Evolutionary conservation across 495 filamentous ascomycete species (phyloP).

Genomic region (Penicillium manginii): DNA sequence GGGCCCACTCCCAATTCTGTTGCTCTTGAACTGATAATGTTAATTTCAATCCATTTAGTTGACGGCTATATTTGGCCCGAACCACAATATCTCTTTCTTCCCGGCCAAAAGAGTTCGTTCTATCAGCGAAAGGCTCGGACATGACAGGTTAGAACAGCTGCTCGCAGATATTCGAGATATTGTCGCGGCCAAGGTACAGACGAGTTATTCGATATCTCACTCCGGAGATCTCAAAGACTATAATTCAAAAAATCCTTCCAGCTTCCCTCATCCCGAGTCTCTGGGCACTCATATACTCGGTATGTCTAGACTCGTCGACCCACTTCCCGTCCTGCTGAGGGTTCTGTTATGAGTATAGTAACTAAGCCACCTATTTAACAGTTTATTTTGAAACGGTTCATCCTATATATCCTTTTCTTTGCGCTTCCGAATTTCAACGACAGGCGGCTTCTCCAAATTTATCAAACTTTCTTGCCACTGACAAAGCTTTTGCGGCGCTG

Average conservation of each 20-base stretch:
- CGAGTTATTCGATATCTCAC: not conserved
- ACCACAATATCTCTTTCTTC: constrained; percentile 22
- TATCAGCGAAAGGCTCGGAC: constrained; percentile 16
- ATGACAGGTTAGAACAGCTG: constrained; percentile 21
- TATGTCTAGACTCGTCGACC: not conserved
- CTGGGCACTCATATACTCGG: not conserved
- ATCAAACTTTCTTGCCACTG: constrained; percentile 1
- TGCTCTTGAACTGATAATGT: too few species aligned
- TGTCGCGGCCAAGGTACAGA: constrained; percentile 15
- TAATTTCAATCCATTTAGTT: not conserved
- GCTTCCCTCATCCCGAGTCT: not conserved
- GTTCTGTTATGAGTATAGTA: not conserved
- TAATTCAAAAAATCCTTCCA: not conserved
- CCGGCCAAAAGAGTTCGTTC: constrained; percentile 13
- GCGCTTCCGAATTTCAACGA: constrained; percentile 9
- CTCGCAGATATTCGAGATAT: constrained; percentile 17
- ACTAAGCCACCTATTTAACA: not conserved
- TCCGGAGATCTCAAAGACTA: not conserved
- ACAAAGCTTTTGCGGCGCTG: constrained; percentile 18
- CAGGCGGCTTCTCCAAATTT: constrained; percentile 2
- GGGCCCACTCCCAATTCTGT: too few species aligned
- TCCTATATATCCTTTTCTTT: constrained; percentile 23
- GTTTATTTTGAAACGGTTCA: constrained; percentile 24
- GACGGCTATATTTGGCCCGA: constrained; percentile 16
- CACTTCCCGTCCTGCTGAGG: too few species aligned